phyloP scores from a whole-genome alignment of 768 basidiomycete species.

The Kwoniella dendrophila region DNA sequence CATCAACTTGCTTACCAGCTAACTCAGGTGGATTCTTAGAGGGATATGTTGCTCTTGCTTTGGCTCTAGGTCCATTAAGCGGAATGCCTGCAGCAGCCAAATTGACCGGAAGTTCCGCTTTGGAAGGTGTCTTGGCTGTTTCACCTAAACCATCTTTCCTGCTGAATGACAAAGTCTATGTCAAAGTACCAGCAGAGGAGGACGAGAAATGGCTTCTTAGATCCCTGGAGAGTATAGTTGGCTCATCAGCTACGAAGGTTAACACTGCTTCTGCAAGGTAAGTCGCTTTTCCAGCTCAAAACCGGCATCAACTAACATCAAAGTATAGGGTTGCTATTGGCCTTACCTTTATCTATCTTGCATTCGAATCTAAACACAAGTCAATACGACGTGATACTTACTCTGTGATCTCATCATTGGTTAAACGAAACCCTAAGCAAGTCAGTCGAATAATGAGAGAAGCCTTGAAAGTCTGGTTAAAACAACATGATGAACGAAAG shows the following conservation, averaged over 20 bases:
- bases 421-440: conserved; percentile 60
- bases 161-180: conserved; percentile 82
- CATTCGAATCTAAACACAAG: conserved; percentile 64
- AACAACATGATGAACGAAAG: conserved; percentile 39
- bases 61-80: conserved; percentile 67
- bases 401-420: conserved; percentile 58
- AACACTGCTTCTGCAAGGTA: conserved; percentile 29
- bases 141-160: conserved; percentile 79
- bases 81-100: conserved; percentile 57
- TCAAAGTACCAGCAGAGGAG: conserved; percentile 67
- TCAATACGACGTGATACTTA: conserved; percentile 63
- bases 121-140: conserved; percentile 54
- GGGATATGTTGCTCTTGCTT: conserved; percentile 74
- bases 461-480: conserved; percentile 59
- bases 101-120: conserved; percentile 43
- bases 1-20: conserved; percentile 66
- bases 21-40: conserved; percentile 72
- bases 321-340: conserved; percentile 65
- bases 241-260: conserved; percentile 20
- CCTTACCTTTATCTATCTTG: conserved; percentile 69
- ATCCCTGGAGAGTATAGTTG: conserved; percentile 61
- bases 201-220: conserved; percentile 74
- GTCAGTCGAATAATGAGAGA: conserved; percentile 65
- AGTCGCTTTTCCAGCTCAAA: neutral
- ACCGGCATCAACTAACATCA: neutral